A percentile compares a stretch with the other conserved stretches of the same genome.
These are phyloP conservation scores for Trametes sanguinea DNA, from an alignment of 768 basidiomycete genomes.

Conservation along the genomic window DNA sequence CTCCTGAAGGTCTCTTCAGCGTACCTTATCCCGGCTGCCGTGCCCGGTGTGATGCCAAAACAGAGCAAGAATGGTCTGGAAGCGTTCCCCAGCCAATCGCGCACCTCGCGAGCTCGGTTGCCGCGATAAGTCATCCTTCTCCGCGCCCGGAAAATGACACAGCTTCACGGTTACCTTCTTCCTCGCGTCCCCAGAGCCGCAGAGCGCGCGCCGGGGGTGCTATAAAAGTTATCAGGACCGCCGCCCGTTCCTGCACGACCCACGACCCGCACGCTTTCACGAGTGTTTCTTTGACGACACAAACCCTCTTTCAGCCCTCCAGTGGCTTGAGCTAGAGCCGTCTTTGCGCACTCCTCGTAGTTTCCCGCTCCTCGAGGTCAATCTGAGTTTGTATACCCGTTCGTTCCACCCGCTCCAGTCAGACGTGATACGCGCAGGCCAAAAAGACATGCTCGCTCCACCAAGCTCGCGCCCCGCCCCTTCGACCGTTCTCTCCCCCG, in stretches of 20 bases:
- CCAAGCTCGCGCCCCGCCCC: conserved; percentile 7
- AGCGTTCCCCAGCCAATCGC: background rate
- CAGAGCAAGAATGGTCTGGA: no score
- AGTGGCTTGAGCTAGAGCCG: conserved; percentile 10
- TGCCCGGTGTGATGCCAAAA: no score
- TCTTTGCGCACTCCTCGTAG: conserved; percentile 2
- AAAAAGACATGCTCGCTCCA: conserved; percentile 18
- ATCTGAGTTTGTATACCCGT: background rate
- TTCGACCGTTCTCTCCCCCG: conserved; percentile 29
- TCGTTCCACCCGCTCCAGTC: background rate
- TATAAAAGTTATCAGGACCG: background rate
- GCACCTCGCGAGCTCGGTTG: background rate
- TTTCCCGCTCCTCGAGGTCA: background rate
- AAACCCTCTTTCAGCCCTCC: background rate
- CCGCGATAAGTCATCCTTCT: conserved; percentile 11
- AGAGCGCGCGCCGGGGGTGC: background rate
- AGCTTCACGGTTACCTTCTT: background rate
- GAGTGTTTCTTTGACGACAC: background rate
- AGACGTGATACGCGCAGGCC: background rate
- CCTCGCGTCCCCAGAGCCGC: background rate
- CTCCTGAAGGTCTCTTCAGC: no score
- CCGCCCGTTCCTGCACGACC: background rate
- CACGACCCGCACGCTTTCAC: background rate
- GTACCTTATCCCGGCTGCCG: no score
- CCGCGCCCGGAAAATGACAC: conserved; percentile 7